Conservation (phyloP, 306 rosid species). For the Citrullus amarus region DNA sequence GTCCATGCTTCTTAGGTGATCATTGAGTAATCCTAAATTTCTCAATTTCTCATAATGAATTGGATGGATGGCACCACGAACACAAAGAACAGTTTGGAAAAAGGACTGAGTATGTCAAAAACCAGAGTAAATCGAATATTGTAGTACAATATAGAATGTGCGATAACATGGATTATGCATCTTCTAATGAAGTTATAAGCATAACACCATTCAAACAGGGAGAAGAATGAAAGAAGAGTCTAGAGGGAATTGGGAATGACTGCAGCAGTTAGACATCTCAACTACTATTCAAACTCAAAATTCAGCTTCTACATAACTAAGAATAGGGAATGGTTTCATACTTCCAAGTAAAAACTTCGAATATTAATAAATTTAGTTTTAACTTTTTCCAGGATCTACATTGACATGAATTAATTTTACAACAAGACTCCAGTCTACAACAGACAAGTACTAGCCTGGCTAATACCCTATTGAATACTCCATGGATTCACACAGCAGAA, state of each 20-base stretch:
- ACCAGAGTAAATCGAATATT: not conserved
- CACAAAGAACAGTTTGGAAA: not conserved
- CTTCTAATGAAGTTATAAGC: not conserved
- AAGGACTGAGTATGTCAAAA: not conserved
- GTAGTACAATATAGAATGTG: not conserved
- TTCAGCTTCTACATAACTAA: not conserved
- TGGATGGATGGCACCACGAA: not conserved
- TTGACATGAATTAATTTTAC: not conserved
- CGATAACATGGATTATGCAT: not conserved
- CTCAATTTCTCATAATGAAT: not conserved
- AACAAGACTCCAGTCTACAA: not conserved
- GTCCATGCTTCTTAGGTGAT: not conserved
- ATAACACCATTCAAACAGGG: not conserved
- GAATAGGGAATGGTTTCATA: not conserved
- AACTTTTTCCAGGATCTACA: too few species aligned
- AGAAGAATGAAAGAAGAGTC: not conserved
- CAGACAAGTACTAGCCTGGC: not conserved
- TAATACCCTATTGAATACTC: not conserved
- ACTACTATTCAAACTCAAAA: not conserved
- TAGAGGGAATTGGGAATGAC: not conserved
- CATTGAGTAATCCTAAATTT: not conserved
- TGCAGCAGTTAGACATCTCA: not conserved
- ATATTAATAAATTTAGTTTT: not conserved
- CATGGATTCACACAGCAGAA: not conserved
- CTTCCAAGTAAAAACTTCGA: not conserved